Evolutionary conservation across 2,329 filamentous ascomycete genomes (phyloP), one percentile per base, ranked within the genome.

Genomic region (Phialemoniopsis sp.): DNA sequence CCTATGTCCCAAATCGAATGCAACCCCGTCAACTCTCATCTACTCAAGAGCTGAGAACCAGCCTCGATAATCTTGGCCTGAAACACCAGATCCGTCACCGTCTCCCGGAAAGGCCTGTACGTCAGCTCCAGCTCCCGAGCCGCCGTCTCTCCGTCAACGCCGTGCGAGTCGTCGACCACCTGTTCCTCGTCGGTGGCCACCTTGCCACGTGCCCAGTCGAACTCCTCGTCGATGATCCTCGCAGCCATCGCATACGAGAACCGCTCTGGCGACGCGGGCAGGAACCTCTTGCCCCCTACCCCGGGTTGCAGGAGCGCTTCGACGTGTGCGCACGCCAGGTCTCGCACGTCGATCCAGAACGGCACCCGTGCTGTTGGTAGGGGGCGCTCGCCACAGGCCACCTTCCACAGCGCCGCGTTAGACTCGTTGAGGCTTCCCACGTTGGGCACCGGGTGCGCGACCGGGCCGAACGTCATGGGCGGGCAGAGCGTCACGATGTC

Each of bases 161-260:
- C 44, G 34, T 39, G 31, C 13, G 44, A 43, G 10, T 41, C 37
- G 30, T 43, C 44, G 2, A 41, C 18, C 2, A n/a, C 15, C 32
- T 46, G 44, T 9, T 38, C 32, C 10, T 39, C 44, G 4, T 30
- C 17, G 13, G 12, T 15, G 3, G 36, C 34, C n/a, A 21, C 34
- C 8, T 15, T 33, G 8, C 49, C 51, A 31, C 49, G 56, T 1
- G 62, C 54, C 55, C 61, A 62, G 1, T 53, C 46, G 45, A 75
- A 73, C 18, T 57, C 53, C 3, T 61, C 57, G 1, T 46, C 47
- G 19, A 73, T 64, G 21, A 73, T 64, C 10, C 62, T 51, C 1
- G 66, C 64, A 1, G 66, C 70, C 12, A 66, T 40, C 1, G 56
- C 63, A 45, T 73, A 74, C 0, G 66, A 67, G 39, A 73, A 76